Evolutionary conservation across 2,329 filamentous ascomycete species (phyloP).

Genomic region (Colletotrichum siamense): DNA sequence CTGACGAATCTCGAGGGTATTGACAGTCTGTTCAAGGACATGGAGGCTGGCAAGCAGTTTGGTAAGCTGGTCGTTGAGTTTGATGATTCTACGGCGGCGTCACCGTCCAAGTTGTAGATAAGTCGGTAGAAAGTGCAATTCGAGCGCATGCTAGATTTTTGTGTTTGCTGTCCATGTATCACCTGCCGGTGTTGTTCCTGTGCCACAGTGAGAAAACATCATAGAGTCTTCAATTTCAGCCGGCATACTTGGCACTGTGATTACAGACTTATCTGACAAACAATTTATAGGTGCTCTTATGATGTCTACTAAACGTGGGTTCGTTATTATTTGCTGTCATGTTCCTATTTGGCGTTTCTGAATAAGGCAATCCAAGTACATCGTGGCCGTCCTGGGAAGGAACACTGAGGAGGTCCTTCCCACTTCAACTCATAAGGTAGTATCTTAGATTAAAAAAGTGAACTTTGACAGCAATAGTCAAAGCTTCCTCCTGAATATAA

Average conservation of each 20-base stretch:
- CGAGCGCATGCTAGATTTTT: background rate
- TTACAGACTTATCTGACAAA: background rate
- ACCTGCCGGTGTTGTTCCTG: background rate
- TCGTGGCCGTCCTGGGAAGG: background rate
- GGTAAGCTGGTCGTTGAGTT: constrained; percentile 89
- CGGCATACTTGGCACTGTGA: background rate
- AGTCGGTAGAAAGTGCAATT: background rate
- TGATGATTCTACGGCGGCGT: constrained; percentile 39
- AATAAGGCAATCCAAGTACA: background rate
- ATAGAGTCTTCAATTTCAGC: background rate
- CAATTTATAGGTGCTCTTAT: background rate
- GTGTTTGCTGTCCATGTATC: background rate
- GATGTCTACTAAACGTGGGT: no score
- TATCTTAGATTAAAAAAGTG: background rate
- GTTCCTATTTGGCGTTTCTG: background rate
- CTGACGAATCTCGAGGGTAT: constrained; percentile 81
- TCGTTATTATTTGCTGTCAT: no score
- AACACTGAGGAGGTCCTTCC: background rate
- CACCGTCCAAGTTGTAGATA: constrained; percentile 44
- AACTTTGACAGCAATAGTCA: background rate
- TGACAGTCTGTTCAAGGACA: constrained; percentile 83
- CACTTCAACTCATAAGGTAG: background rate
- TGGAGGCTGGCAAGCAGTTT: constrained; percentile 86
- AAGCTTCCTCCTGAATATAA: background rate
- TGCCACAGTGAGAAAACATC: background rate